phyloP scores from a whole-genome alignment of 139 green algal species.

The Haematococcus lacustris region DNA sequence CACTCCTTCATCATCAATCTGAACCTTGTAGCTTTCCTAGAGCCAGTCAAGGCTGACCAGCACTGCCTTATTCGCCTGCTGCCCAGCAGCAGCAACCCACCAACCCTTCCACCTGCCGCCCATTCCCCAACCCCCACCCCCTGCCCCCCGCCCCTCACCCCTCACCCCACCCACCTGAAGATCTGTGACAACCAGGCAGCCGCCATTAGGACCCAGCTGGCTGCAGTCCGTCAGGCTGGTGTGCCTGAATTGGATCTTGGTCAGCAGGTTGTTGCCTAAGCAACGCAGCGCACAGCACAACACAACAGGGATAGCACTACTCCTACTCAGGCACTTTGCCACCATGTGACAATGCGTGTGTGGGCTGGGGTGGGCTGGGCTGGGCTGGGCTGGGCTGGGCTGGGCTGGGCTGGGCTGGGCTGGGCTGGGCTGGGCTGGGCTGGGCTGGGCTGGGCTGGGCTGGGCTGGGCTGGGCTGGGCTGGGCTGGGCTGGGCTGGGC shows the following conservation, averaged over 20 bases:
- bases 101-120: no score
- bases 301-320: neutral
- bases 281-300: neutral
- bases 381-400: neutral
- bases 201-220: neutral
- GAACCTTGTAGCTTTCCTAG: no score
- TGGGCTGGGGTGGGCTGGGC: neutral
- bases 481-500: no score
- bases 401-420: no score
- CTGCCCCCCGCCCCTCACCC: no score
- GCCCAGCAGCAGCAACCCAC: neutral
- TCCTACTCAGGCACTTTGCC: neutral
- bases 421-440: no score
- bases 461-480: no score
- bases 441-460: no score
- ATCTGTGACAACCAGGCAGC: neutral
- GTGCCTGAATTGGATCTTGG: conserved; percentile 23
- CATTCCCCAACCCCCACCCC: no score
- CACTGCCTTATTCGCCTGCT: neutral
- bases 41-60: neutral
- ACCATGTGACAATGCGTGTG: neutral
- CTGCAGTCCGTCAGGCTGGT: conserved; percentile 11
- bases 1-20: no score
- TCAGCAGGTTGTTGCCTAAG: conserved; percentile 30
- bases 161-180: neutral